Conservation (phyloP, 2,329 filamentous ascomycete genomes). For the Neocatenulostroma microsporum region DNA sequence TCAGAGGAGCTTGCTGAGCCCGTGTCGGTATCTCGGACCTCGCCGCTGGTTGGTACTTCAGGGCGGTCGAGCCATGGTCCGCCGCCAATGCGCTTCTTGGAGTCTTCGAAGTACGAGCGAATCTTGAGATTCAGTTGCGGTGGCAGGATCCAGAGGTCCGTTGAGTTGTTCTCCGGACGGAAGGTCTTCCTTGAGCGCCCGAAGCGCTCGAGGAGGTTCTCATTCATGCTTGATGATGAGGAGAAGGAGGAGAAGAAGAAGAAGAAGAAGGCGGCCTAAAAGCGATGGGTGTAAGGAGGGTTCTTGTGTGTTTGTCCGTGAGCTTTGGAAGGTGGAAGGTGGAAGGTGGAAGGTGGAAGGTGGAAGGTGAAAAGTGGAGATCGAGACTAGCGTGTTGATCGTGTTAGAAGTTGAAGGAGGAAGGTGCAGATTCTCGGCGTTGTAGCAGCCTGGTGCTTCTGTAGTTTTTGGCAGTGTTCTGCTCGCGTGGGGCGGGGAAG, state of each 20-base stretch:
- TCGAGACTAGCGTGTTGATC: no score
- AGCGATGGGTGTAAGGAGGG: no score
- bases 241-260: constrained; percentile 1
- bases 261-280: background rate
- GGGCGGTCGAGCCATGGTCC: constrained; percentile 31
- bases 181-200: constrained; percentile 10
- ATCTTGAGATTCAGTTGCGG: constrained; percentile 21
- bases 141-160: constrained; percentile 17
- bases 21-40: constrained; percentile 39
- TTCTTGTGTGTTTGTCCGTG: no score
- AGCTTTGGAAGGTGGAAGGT: no score
- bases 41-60: constrained; percentile 48
- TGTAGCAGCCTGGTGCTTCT: no score
- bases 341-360: no score
- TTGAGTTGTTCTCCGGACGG: constrained; percentile 6
- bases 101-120: constrained; percentile 20
- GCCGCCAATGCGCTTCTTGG: constrained; percentile 11
- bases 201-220: constrained; percentile 24
- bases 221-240: constrained; percentile 27
- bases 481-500: no score
- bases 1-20: constrained; percentile 11
- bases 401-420: no score
- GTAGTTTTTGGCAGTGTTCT: no score
- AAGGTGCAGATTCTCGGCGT: no score
- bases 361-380: background rate